These are phyloP conservation scores for Trichosporon sp. DNA, from an alignment of 1,284 basidiomycete genomes.

Conservation along the genomic window DNA sequence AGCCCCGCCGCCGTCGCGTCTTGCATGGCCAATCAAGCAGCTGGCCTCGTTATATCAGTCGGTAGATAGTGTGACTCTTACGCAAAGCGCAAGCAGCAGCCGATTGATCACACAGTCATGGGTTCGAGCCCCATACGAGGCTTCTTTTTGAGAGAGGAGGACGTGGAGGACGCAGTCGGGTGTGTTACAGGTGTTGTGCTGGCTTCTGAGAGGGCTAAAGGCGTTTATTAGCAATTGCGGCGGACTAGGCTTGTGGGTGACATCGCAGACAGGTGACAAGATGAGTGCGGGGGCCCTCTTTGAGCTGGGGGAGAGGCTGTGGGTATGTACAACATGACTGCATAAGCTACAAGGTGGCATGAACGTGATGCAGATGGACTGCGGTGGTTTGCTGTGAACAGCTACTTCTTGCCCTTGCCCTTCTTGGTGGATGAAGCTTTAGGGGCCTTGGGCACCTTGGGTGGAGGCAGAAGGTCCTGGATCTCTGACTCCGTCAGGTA, in stretches of 20 bases:
- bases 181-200: too few relatives aligned
- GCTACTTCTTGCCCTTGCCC: not conserved
- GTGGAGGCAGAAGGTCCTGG: not conserved
- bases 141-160: not conserved
- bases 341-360: not conserved
- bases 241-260: too few relatives aligned
- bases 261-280: too few relatives aligned
- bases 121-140: slow-evolving; percentile 6
- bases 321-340: not conserved
- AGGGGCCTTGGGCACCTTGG: not conserved
- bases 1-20: not conserved
- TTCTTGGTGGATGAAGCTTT: not conserved
- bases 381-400: not conserved
- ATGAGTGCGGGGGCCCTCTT: too few relatives aligned
- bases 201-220: too few relatives aligned
- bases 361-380: not conserved
- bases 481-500: not conserved
- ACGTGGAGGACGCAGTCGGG: too few relatives aligned
- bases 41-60: slow-evolving; percentile 6
- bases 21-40: not conserved
- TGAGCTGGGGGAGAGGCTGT: not conserved
- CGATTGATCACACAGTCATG: slow-evolving; percentile 6
- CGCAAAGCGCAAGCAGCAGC: not conserved
- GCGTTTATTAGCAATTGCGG: too few relatives aligned
- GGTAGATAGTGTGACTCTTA: slow-evolving; percentile 7